Conservation (phyloP, 331 rosid genomes). For the Telfairia occidentalis region DNA sequence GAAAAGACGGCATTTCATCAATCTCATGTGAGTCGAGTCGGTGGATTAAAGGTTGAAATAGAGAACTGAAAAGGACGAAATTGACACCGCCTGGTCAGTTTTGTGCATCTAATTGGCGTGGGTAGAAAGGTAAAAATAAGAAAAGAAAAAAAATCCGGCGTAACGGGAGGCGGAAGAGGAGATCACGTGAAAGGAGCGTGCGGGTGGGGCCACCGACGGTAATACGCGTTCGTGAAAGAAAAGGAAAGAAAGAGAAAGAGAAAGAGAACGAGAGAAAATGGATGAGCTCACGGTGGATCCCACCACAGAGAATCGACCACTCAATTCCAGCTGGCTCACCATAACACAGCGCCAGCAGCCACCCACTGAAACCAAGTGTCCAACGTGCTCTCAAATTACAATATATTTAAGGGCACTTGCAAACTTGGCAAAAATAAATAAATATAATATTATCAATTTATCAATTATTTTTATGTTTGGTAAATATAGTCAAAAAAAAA, state of each 20-base stretch:
- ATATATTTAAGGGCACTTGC: no score
- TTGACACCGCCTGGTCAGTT: neutral
- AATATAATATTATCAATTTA: no score
- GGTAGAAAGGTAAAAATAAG: neutral
- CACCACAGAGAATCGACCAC: conserved; percentile 34
- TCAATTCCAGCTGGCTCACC: conserved; percentile 23
- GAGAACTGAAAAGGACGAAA: neutral
- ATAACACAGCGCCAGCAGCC: neutral
- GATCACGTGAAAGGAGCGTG: conserved; percentile 14
- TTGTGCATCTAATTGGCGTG: neutral
- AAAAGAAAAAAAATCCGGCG: neutral
- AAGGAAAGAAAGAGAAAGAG: neutral
- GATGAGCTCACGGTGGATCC: conserved; percentile 30
- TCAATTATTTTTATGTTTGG: no score
- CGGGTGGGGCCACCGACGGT: conserved; percentile 44
- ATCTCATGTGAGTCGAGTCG: neutral
- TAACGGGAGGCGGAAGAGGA: neutral
- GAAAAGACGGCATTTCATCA: neutral
- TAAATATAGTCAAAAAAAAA: no score
- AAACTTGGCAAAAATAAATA: no score
- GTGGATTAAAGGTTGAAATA: neutral
- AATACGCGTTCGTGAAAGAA: conserved; percentile 27
- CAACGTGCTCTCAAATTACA: neutral
- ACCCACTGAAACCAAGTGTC: neutral
- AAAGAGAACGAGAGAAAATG: neutral